Evolutionary conservation across 495 filamentous ascomycete genomes (phyloP), one percentile per base, ranked within the genome.

Genomic region (Geoglossum glabrum): DNA sequence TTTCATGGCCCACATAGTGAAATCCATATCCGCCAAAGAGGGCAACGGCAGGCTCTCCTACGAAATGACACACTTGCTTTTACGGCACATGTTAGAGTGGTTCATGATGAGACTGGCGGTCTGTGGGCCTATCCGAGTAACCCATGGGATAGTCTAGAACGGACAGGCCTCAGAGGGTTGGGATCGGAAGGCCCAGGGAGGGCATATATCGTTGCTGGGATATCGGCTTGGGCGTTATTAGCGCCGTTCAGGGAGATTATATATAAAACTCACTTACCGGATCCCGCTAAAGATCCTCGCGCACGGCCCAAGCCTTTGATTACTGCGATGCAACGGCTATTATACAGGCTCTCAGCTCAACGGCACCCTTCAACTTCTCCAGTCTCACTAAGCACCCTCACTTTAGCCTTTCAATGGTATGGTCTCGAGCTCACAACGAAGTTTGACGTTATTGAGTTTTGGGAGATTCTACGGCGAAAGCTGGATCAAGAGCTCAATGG

Each of bases 51-150:
- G 64, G 77, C 81, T 5, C 64, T 85, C 9, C 70, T 85, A 31
- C 77, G 77, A 31, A 71, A 82, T 55, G 81, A 85, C 62, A 81
- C 76, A 1, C 72, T 85, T 33, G 72, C 78, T 1, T 82, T 85
- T 56, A 76, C 76, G 40, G 77, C 77, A 0, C 83, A 84, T 62
- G 79, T 85, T 61, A 76, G 79, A 15, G 72, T 81, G 27, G 64
- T 84, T 33, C 67, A 83, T 19, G 81, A 85, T 60, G 75, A 78
- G 11, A 83, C 81, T 1, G 67, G 71, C 8, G 77, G 74, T 30
- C 68, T 84, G n/a, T 83, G 80, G 80, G 80, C 78, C 69, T 77
- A 82, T 61, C 65, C 60, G 23, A 66, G 68, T 13, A 64, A 64
- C 46, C 65, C 61, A 23, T 67, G 68, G 61, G 67, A 73, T 56